Evolutionary conservation across 2,329 filamentous ascomycete species (phyloP), one percentile per base, ranked within the genome.

Genomic region (Ophiostoma populinum): DNA sequence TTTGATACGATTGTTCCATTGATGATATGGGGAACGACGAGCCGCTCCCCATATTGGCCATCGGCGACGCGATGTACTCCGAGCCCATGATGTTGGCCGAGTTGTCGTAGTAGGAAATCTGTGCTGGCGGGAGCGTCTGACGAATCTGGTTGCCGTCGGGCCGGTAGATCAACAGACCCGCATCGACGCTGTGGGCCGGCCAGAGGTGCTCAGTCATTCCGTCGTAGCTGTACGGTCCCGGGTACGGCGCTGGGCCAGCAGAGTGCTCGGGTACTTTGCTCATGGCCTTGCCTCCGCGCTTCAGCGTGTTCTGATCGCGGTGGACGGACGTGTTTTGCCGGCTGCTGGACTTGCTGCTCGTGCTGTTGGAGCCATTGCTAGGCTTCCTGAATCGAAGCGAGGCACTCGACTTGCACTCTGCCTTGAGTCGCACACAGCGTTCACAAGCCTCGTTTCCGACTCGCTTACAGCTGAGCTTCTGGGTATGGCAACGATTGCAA

Each of bases 391-490:
- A 45, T 2, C 43, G 41, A n/a, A 46, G 28, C 3, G 58, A 62
- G 3, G 56, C 58, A 40, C 58, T 63, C 19, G 53, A 61, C 40
- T 53, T 61, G 51, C 59, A 63, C 40, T 56, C 50, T 4, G 54
- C 50, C 32, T 55, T 55, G 38, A 61, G 52, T 37, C 55, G 51
- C 17, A 55, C 42, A 40, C 59, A 63, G 9, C 59, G 50, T 44
- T 61, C 56, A 44, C 60, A 62, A 15, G 54, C 44, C 32, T 56
- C 55, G 34, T 54, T 53, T 38, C 50, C 51, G 37, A 49, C 46
- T 33, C 59, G 54, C 44, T 57, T 62, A 49, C 59, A 63, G 42
- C 55, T 57, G 39, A 63, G 51, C 46, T 63, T 63, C 44, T 62
- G 58, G 13, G 46, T 46, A 43, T 63, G 60, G 43, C 59, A 63